These are phyloP conservation scores for Amphibolis antarctica DNA, from an alignment of 106 monocot species.

Conservation along the genomic window DNA sequence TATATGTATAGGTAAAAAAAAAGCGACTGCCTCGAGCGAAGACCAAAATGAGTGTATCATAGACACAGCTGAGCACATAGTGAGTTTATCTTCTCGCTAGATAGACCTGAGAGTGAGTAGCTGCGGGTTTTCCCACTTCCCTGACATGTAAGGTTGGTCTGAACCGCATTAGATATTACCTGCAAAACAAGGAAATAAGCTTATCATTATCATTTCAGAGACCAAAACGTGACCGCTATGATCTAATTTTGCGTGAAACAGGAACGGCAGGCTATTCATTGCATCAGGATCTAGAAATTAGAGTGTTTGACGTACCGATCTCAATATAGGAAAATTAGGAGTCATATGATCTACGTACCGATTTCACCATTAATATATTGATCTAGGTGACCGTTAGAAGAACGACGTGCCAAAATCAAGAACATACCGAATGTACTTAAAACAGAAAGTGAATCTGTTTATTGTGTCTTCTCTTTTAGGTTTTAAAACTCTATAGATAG, in stretches of 20 bases:
- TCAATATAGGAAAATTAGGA: too few species aligned
- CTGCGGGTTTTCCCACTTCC: conserved; percentile 2
- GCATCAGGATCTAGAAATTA: too few species aligned
- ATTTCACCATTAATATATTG: too few species aligned
- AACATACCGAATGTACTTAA: too few species aligned
- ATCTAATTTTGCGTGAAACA: too few species aligned
- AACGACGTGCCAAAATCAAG: too few species aligned
- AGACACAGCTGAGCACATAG: conserved; percentile 10
- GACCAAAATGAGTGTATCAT: not conserved
- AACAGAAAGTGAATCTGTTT: too few species aligned
- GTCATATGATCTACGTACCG: too few species aligned
- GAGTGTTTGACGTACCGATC: not conserved
- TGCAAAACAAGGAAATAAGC: not conserved
- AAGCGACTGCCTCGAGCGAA: not conserved
- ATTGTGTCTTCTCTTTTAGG: too few species aligned
- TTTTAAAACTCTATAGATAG: too few species aligned
- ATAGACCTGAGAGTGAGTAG: not conserved
- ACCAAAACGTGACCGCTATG: not conserved
- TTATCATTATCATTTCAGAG: not conserved
- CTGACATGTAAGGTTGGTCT: conserved; percentile 4
- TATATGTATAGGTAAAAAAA: not conserved
- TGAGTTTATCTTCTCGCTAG: conserved; percentile 1
- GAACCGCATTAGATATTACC: not conserved
- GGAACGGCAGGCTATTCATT: not conserved
- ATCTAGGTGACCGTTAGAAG: too few species aligned